Base-by-base conservation (phyloP, 495 filamentous ascomycete genomes). In the Bacidia gigantensis region DNA sequence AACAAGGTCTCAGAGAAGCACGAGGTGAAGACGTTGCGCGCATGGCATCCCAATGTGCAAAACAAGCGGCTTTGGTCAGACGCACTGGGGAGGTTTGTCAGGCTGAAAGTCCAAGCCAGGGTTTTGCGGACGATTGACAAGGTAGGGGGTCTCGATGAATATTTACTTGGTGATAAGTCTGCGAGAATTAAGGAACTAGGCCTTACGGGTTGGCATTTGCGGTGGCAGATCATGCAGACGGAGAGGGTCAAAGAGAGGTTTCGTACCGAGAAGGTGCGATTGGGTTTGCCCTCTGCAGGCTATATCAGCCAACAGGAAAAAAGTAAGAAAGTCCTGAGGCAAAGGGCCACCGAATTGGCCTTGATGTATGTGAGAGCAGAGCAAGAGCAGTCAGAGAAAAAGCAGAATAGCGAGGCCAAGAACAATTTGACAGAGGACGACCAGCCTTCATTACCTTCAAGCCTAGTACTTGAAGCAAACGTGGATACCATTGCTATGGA, bases 1-100 rank as follows among this genome's bases (percentile, higher is more conserved):
- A 95, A 98, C 79, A 84, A 81, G 55, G 87, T 96, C 43, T 87
- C 86, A 23, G 67, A 79, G 57, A 71, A 73, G 47, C 79, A 86
- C 68, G 75, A 86, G 61, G 80, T 80, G 70, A 95, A 95, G 65
- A 87, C 88, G 38, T 80, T 87, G 38, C 83, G 90, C 47, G 64
- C 65, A 39, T 98, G 93, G 93, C 77, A 82, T 50, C 89, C 89
- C 26, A 97, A 97, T 66, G 82, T 96, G 14, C 79, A 87, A 40
- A 69, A 68, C 25, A 88, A 89, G 72, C 77, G 80, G 44, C 67
- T 97, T 17, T 92, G 74, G 68, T 84, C 78, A 24, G 73, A 80
- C 1, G 71, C 77, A 0, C 73, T 98, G 42, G 70, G 72, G 21
- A 66, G 75, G 51, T 74, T 75, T 43, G 67, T 98, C 11, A 79